Evolutionary conservation across 169 alveolate genomes (phyloP).

Genomic region (Eimeria acervulina): DNA sequence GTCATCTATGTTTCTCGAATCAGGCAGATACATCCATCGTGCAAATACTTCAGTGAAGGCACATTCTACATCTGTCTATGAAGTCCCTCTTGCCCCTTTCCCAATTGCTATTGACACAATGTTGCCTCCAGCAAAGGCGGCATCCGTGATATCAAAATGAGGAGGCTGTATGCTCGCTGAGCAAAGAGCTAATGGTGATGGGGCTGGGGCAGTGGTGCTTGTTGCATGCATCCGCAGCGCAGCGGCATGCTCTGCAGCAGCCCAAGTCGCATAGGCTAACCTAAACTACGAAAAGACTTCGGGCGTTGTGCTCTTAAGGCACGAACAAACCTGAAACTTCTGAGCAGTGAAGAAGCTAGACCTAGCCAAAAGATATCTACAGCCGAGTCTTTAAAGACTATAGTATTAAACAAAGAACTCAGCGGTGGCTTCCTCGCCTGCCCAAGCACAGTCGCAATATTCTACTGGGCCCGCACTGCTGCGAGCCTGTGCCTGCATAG

Average conservation of each 20-base stretch:
- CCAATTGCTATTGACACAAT: not conserved
- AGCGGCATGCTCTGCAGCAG: not conserved
- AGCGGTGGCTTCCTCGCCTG: not conserved
- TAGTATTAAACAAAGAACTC: not conserved
- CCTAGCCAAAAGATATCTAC: not conserved
- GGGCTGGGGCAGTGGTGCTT: not conserved
- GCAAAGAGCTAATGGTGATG: not conserved
- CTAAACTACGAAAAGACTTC: not conserved
- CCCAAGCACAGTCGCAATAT: not conserved
- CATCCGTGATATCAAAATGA: not conserved
- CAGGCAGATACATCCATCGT: not conserved
- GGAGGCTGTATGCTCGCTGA: not conserved
- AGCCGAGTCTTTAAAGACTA: not conserved
- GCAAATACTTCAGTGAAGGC: not conserved
- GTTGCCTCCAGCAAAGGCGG: not conserved
- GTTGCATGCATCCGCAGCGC: not conserved
- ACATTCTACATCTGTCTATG: not conserved
- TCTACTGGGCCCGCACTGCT: not conserved
- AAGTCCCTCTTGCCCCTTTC: not conserved
- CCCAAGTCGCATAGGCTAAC: not conserved
- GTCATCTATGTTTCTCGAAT: not conserved
- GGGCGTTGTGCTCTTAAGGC: not conserved
- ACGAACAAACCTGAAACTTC: not conserved
- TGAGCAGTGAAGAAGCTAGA: not conserved
- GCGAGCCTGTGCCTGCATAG: not conserved